Base-by-base conservation (phyloP, 352 stramenopile species). In the Pythium dissotocum region DNA sequence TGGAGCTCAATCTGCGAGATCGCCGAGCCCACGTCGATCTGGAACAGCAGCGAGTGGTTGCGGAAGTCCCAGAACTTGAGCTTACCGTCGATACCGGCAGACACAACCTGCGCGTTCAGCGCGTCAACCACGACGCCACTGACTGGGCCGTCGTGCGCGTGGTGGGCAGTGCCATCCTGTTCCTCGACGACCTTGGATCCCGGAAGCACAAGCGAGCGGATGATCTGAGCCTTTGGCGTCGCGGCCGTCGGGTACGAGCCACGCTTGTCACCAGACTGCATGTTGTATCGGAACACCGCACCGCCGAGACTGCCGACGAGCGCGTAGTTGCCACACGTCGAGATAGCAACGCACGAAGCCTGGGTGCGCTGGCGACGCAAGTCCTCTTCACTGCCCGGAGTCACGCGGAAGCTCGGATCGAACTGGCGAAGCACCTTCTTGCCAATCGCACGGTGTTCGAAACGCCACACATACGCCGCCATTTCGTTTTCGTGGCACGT, bases 271-370 rank as follows among this genome's bases (percentile, higher is more conserved):
- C 97, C 95, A 35, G 90, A 98, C 77, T 99, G 96, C 70, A 99
- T 89, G 73, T 98, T 98, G 82, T 98, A 99, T 52, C 94, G 94
- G 80, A 95, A 98, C 30, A 98, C 85, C 16, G 85, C 85, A 52
- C 97, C 97, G 33, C 93, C 92, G 21, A 92, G 71, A 32, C 86
- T 97, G 33, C 96, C 97, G 8, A 99, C 94, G 24, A 99, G 70
- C 5, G 90, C 95, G 79, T 95, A 99, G 76, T 98, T 97, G n/a
- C 97, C 97, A 67, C 97, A 99, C 12, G 88, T 87, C 26, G 79
- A 91, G 58, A 95, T 92, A n/a, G 78, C 71, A 16, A 93, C 85
- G 16, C 76, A 87, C 36, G 83, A 88, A 18, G 87, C 87, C 33
- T 88, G 78, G 24, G 83, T 92, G 51, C 85, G 82, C 57, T 85